Conservation (phyloP, 768 basidiomycete genomes). For the Leccinum truebloodii region DNA sequence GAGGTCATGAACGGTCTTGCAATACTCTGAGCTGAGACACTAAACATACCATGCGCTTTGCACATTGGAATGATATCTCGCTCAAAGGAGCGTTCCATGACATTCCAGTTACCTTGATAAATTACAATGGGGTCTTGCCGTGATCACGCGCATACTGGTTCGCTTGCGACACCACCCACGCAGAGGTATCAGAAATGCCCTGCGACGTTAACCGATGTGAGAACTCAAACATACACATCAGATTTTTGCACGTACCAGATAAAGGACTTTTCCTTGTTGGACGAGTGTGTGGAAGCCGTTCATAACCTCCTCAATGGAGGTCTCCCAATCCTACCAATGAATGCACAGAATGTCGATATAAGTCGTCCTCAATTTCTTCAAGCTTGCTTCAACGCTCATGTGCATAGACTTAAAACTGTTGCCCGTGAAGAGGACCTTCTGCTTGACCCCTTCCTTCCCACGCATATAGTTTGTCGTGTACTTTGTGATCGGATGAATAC, state of each 20-base stretch:
- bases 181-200: conserved; percentile 37
- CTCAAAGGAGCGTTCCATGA: conserved; percentile 41
- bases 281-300: conserved; percentile 39
- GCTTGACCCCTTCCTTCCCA: conserved; percentile 14
- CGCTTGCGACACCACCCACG: conserved; percentile 41
- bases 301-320: conserved; percentile 44
- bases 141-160: conserved; percentile 45
- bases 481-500: conserved; percentile 12
- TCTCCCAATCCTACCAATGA: conserved; percentile 39
- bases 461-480: conserved; percentile 25
- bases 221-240: too few relatives aligned
- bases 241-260: conserved; percentile 23
- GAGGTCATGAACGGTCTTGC: not conserved
- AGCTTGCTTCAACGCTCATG: conserved; percentile 36
- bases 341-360: conserved; percentile 27
- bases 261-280: conserved; percentile 39
- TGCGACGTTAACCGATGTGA: not conserved
- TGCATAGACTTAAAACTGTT: conserved; percentile 49
- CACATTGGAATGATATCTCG: conserved; percentile 44
- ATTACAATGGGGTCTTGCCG: conserved; percentile 46
- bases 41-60: conserved; percentile 22
- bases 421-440: conserved; percentile 45
- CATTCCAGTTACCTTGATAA: conserved; percentile 42
- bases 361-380: conserved; percentile 26
- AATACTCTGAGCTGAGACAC: not conserved